Conservation (phyloP, 768 basidiomycete species). For the Imleria badia region DNA sequence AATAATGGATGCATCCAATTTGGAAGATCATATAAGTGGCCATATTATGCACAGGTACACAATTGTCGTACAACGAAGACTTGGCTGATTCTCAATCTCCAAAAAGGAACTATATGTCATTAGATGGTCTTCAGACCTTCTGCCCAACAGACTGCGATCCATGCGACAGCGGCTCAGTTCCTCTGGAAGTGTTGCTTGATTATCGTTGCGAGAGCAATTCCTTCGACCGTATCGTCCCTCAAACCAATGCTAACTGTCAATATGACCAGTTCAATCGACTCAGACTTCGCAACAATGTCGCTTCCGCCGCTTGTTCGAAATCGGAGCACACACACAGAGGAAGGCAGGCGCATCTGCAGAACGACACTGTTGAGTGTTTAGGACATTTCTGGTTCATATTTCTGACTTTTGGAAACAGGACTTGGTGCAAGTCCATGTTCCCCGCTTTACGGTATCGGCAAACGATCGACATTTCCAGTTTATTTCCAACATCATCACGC, state of each 20-base stretch:
- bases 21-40: constrained; percentile 81
- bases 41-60: constrained; percentile 80
- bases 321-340: constrained; percentile 29
- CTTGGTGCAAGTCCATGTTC: constrained; percentile 76
- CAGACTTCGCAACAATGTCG: constrained; percentile 71
- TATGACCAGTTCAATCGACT: constrained; percentile 96
- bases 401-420: constrained; percentile 50
- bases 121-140: constrained; percentile 87
- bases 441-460: constrained; percentile 84
- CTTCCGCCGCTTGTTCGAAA: constrained; percentile 49
- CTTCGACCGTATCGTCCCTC: constrained; percentile 89
- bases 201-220: constrained; percentile 74
- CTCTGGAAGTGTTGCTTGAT: constrained; percentile 90
- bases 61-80: neutral
- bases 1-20: constrained; percentile 76
- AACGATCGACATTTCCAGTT: constrained; percentile 79
- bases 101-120: constrained; percentile 69
- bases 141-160: constrained; percentile 54
- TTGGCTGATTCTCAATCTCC: constrained; percentile 1
- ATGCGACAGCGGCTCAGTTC: constrained; percentile 60
- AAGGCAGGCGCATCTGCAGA: constrained; percentile 50
- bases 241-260: constrained; percentile 80
- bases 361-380: constrained; percentile 54
- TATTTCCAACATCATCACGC: constrained; percentile 83
- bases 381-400: neutral